Percentiles rank a stretch among this genome's conserved stretches.
These are phyloP conservation scores for Boletus insuetus DNA, from an alignment of 768 basidiomycete species.

Conservation along the genomic window DNA sequence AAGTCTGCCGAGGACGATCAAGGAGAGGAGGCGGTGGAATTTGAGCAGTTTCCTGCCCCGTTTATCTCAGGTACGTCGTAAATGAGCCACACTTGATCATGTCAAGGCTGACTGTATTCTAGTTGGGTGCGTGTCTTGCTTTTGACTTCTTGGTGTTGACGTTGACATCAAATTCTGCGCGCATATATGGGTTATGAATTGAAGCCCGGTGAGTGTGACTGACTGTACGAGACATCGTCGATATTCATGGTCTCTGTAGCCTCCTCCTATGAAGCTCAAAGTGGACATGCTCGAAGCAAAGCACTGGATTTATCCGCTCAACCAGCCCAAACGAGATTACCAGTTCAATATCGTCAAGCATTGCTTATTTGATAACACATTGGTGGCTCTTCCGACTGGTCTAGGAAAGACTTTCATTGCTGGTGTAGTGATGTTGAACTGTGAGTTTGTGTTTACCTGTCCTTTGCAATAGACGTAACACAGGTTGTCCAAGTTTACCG, in stretches of 20 bases:
- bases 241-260: slow-evolving; percentile 37
- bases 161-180: slow-evolving; percentile 3
- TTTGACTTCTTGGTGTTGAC: background rate
- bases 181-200: background rate
- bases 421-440: slow-evolving; percentile 94
- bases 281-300: slow-evolving; percentile 76
- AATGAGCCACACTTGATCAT: background rate
- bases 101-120: slow-evolving; percentile 10
- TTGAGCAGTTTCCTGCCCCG: slow-evolving; percentile 85
- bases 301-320: slow-evolving; percentile 91
- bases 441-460: slow-evolving; percentile 39
- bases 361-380: slow-evolving; percentile 87
- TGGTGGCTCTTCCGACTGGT: slow-evolving; percentile 94
- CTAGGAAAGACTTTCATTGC: slow-evolving; percentile 98
- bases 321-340: slow-evolving; percentile 85
- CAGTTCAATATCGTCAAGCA: slow-evolving; percentile 90
- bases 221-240: too few relatives aligned
- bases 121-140: slow-evolving; percentile 51
- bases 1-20: slow-evolving; percentile 51
- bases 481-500: slow-evolving; percentile 61
- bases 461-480: background rate
- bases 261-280: slow-evolving; percentile 72
- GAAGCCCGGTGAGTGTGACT: slow-evolving; percentile 33
- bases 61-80: slow-evolving; percentile 58
- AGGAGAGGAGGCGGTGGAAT: slow-evolving; percentile 62